These are phyloP conservation scores for Pichia cabralensis DNA, from an alignment of 805 yeast species.

Conservation along the genomic window DNA sequence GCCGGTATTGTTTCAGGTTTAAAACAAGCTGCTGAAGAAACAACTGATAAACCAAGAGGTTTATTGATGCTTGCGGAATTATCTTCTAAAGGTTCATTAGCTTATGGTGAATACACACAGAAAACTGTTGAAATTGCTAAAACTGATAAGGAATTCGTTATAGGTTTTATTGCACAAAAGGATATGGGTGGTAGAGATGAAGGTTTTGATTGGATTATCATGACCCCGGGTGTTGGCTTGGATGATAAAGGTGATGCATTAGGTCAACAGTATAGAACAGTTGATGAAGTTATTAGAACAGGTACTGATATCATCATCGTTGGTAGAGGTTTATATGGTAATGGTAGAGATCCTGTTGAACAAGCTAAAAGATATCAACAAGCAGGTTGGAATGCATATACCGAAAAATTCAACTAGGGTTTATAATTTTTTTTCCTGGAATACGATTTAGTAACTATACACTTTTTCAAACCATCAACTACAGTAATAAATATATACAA, in stretches of 20 bases:
- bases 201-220: slow-evolving; percentile 89
- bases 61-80: slow-evolving; percentile 91
- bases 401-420: slow-evolving; percentile 34
- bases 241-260: slow-evolving; percentile 93
- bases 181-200: slow-evolving; percentile 76
- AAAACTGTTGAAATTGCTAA: slow-evolving; percentile 83
- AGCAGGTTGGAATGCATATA: slow-evolving; percentile 94
- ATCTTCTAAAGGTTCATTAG: slow-evolving; percentile 88
- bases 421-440: too few species aligned
- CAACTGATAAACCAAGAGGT: slow-evolving; percentile 74
- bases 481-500: too few species aligned
- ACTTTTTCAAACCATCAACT: too few species aligned
- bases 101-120: slow-evolving; percentile 82
- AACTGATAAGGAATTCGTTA: slow-evolving; percentile 76
- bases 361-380: slow-evolving; percentile 84
- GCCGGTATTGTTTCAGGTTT: slow-evolving; percentile 86
- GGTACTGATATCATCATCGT: slow-evolving; percentile 96
- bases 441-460: too few species aligned
- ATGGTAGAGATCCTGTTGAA: slow-evolving; percentile 81
- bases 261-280: slow-evolving; percentile 96
- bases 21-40: slow-evolving; percentile 66
- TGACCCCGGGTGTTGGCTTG: slow-evolving; percentile 98
- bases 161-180: slow-evolving; percentile 93
- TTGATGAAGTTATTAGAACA: slow-evolving; percentile 65
- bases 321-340: slow-evolving; percentile 95